phyloP scores from a whole-genome alignment of 2,329 filamentous ascomycete genomes.

The Hypomyces rosellus region DNA sequence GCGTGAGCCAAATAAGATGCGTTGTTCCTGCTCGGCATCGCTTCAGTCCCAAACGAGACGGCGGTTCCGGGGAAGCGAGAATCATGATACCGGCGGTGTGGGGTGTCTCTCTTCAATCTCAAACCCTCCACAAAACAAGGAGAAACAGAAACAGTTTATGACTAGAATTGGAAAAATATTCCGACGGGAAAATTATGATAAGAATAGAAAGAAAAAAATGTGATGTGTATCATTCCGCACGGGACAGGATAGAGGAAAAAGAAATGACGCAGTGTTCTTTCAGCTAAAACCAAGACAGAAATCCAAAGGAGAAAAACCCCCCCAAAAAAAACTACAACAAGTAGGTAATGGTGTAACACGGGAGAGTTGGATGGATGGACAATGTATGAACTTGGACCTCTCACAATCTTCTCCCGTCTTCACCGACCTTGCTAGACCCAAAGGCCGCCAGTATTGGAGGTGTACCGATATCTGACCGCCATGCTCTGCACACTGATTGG shows the following conservation, averaged over 20 bases:
- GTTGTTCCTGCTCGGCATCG: no score
- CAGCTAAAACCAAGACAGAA: neutral
- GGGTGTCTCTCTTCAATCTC: neutral
- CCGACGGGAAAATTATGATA: neutral
- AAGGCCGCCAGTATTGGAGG: neutral
- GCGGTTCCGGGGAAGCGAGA: neutral
- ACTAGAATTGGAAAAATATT: no score
- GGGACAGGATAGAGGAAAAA: neutral
- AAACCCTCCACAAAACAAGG: no score
- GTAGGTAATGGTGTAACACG: neutral
- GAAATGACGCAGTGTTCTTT: neutral
- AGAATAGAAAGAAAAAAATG: neutral
- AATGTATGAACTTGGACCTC: neutral
- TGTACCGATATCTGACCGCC: constrained; percentile 1
- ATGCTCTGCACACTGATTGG: neutral
- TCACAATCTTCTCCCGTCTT: neutral
- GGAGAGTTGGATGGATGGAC: neutral
- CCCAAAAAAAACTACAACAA: no score
- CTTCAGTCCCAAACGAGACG: neutral
- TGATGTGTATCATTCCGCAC: neutral
- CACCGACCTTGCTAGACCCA: neutral
- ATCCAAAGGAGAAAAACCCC: neutral
- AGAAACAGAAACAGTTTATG: no score
- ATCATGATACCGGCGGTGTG: neutral
- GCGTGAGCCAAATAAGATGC: no score